A percentile compares a stretch with the other conserved stretches of the same genome.
Conservation (phyloP, 2,329 filamentous ascomycete genomes). For the Xylariaceae sp. region DNA sequence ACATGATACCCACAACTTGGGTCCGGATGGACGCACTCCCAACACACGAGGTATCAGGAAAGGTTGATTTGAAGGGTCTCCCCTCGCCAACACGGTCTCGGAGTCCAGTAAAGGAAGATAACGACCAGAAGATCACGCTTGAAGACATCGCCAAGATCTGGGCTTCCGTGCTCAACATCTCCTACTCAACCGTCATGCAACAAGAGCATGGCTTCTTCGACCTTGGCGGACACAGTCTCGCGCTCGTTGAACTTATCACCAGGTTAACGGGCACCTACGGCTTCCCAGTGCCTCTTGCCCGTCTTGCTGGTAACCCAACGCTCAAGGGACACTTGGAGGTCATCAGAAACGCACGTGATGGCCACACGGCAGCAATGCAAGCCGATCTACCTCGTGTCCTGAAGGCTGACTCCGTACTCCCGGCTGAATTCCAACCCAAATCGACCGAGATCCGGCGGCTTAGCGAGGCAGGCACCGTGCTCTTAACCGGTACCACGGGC, state of each 20-base stretch:
- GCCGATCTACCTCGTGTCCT: conserved; percentile 67
- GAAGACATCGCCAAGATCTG: conserved; percentile 66
- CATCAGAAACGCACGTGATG: conserved; percentile 64
- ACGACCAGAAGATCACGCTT: conserved; percentile 59
- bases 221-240: conserved; percentile 71
- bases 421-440: conserved; percentile 61
- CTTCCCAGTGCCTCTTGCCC: conserved; percentile 65
- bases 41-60: conserved; percentile 73
- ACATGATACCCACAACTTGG: conserved; percentile 79
- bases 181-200: conserved; percentile 53
- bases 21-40: conserved; percentile 66
- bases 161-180: conserved; percentile 65
- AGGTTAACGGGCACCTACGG: conserved; percentile 64
- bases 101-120: conserved; percentile 38
- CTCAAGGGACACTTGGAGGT: conserved; percentile 67
- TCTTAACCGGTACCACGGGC: conserved; percentile 71
- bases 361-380: conserved; percentile 68
- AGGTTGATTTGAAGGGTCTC: conserved; percentile 67
- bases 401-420: conserved; percentile 59
- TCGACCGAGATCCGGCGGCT: conserved; percentile 52
- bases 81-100: conserved; percentile 57
- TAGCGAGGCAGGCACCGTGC: conserved; percentile 60
- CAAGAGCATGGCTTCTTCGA: conserved; percentile 75
- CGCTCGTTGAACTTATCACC: conserved; percentile 70
- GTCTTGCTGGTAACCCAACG: conserved; percentile 66